phyloP scores from a whole-genome alignment of 169 alveolate species.

The Ichthyophthirius multifiliis region DNA sequence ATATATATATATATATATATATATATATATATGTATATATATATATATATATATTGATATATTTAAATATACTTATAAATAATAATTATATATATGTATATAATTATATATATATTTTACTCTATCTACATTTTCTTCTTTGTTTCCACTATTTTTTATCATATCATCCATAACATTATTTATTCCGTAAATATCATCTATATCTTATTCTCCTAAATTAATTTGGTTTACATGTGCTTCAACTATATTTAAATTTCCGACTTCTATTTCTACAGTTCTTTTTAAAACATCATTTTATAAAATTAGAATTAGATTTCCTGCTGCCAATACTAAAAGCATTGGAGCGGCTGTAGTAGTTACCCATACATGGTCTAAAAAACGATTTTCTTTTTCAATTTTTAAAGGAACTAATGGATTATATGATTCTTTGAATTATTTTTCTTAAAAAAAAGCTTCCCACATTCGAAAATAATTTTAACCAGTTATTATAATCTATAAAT shows the following conservation, averaged over 20 bases:
- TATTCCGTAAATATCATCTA: slow-evolving; percentile 29
- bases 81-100: not conserved
- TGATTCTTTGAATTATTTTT: slow-evolving; percentile 27
- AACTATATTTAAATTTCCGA: slow-evolving; percentile 30
- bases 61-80: not conserved
- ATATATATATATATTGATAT: not conserved
- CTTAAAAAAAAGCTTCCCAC: slow-evolving; percentile 44
- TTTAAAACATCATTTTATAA: slow-evolving; percentile 31
- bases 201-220: slow-evolving; percentile 31
- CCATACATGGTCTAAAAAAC: slow-evolving; percentile 36
- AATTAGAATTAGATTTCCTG: slow-evolving; percentile 31
- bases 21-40: not conserved
- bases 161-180: slow-evolving; percentile 32
- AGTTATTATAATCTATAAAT: not conserved
- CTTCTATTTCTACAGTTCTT: slow-evolving; percentile 35
- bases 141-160: slow-evolving; percentile 19
- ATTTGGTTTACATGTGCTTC: slow-evolving; percentile 37
- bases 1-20: not conserved
- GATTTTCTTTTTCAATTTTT: slow-evolving; percentile 41
- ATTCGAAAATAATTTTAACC: slow-evolving; percentile 36
- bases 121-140: slow-evolving; percentile 2
- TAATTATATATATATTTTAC: slow-evolving; percentile 6
- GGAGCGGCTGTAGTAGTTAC: slow-evolving; percentile 10
- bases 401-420: slow-evolving; percentile 29
- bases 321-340: slow-evolving; percentile 22